Percentiles rank a stretch among this genome's conserved stretches.
phyloP scores from a whole-genome alignment of 2,329 filamentous ascomycete genomes.

The Gaeumannomyces sp. region DNA sequence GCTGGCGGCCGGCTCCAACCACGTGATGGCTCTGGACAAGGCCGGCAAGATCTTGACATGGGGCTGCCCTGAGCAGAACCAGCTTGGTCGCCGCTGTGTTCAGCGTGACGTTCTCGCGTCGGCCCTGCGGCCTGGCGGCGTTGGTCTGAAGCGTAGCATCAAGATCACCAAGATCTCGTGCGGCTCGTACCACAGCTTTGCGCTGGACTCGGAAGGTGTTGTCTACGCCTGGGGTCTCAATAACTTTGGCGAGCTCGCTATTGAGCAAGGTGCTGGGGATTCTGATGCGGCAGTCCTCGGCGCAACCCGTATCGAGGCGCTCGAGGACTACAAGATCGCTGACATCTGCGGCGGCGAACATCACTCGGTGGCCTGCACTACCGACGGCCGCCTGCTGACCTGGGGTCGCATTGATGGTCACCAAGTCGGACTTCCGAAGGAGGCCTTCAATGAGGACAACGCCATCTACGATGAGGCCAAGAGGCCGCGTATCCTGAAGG shows the following conservation, averaged over 20 bases:
- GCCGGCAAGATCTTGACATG: conserved; percentile 62
- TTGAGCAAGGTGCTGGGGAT: conserved; percentile 53
- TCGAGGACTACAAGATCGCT: conserved; percentile 58
- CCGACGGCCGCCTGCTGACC: conserved; percentile 49
- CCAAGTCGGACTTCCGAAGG: conserved; percentile 51
- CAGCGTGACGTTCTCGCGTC: conserved; percentile 42
- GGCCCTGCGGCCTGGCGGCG: conserved; percentile 27
- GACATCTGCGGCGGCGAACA: conserved; percentile 64
- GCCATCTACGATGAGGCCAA: conserved; percentile 58
- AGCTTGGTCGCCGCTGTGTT: conserved; percentile 54
- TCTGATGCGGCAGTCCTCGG: conserved; percentile 67
- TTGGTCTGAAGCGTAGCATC: conserved; percentile 37
- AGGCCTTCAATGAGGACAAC: conserved; percentile 49
- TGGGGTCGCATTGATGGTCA: conserved; percentile 55
- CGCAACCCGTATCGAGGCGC: conserved; percentile 59
- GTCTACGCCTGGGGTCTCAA: conserved; percentile 84
- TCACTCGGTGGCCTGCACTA: conserved; percentile 62
- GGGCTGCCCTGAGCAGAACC: conserved; percentile 65
- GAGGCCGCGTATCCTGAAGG: conserved; percentile 64
- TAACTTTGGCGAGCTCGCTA: conserved; percentile 75
- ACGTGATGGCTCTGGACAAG: conserved; percentile 61
- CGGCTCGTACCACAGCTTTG: conserved; percentile 79
- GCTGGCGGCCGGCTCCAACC: conserved; percentile 63
- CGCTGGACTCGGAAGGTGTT: conserved; percentile 61
- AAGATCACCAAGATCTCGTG: conserved; percentile 59